Base-by-base conservation (phyloP, 192 early-diverging fungal species). In the Funneliformis mosseae region DNA sequence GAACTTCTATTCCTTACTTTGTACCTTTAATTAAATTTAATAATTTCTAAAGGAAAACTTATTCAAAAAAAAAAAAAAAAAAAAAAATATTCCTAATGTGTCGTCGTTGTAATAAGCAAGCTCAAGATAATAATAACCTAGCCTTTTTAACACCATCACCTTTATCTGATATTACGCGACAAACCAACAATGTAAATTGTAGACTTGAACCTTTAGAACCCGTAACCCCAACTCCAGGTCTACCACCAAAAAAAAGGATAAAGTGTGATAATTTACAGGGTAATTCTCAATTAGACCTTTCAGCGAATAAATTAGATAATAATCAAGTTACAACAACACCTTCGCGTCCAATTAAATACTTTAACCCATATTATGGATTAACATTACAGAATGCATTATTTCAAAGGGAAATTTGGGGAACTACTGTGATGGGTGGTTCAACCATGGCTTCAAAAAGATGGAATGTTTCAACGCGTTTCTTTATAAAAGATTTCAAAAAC, bases 401-500 rank as follows among this genome's bases (percentile, higher is more conserved):
- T 48, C 42, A 25, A 23, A 77, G 76, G 64, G 76, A 77, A 66
- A 38, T 77, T 66, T 77, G 62, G 62, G 76, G 76, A 23, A 55
- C 41, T 45, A 43, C 61, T 42, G 8, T 27, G 0, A n/a, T 70
- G n/a, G 62, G 76, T 46, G 76, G 62, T 14, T 77, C 60, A 25
- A 10, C 41, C 46, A 18, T 66, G n/a, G 59, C 42, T 16, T 45
- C 41, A 45, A 77, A 23, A 38, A 66, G 21, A 62, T 77, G 76
- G 76, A 62, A 46, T 23, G 60, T 68, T 14, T 79, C 78, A n/a
- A 79, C 78, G 9, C 55, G 68, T 18, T 71, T 70, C 60, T 67
- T 70, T 11, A 79, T 79, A 7, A 79, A 79, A 79, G 46, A 79
- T 60, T 79, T 79, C 21, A 38, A 43, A 42, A 79, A 33, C 46